Evolutionary conservation across 2,329 filamentous ascomycete species (phyloP), one percentile per base, ranked within the genome.

Genomic region (Venturia effusa): DNA sequence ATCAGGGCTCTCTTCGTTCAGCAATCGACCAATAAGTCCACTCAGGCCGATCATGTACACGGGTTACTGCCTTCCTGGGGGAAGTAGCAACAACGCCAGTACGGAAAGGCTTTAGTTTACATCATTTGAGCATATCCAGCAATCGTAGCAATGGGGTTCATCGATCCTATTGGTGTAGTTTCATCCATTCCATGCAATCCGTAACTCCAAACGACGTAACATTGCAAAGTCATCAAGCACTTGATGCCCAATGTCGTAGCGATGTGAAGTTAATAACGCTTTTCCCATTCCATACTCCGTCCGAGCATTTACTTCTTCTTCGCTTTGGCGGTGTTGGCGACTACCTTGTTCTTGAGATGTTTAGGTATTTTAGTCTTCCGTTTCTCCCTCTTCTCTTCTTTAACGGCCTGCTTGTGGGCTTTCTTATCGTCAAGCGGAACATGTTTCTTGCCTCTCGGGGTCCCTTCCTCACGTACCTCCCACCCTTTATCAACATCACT

Each of bases 311-410:
- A 62, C 17, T 39, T 54, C 32, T 62, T 61, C 41, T 48, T 61
- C 8, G 59, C 13, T 19, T 59, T 55, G 22, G 61, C 61, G 17
- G 40, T 51, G 13, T 24, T 43, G 24, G 81, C 83, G 32, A 96
- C 84, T 65, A 96, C 76, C 73, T 88, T 90, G 81, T 97, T 97
- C 83, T 99, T 99, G 40, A 96, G 68, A 73, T 95, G 86, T 78
- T 99, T 99, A 0, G 94, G 93, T 77, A 99, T 96, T 81, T 99
- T 99, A 4, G 90, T 89, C 75, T 93, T 90, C 66, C 94, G 81
- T 79, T 95, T 92, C 75, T 97, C 92, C 41, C 91, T 86, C 79
- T 96, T 97, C 71, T 92, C 93, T 71, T 97, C 93, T 78, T 97
- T 99, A 69, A 97, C 88, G 1, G 88, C 88, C 73, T 85, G 84